A percentile compares a stretch with the other conserved stretches of the same genome.
Conservation (phyloP, 371 early-diverging fungal species). For the Mortierella sp. region DNA sequence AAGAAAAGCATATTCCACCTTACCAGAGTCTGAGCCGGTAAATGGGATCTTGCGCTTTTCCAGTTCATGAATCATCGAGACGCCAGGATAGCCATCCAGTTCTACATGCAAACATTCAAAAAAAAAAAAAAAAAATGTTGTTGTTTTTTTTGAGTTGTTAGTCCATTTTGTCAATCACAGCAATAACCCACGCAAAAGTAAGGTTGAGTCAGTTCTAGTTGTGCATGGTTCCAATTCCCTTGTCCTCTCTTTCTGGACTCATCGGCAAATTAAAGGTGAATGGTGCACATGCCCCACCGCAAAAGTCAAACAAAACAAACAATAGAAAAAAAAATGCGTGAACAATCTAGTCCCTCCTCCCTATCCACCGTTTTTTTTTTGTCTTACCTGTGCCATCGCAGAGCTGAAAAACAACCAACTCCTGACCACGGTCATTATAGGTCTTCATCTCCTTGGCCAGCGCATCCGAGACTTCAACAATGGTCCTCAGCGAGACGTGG, state of each 20-base stretch:
- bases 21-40: conserved; percentile 42
- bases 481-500: conserved; percentile 24
- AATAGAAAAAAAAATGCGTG: background rate
- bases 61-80: conserved; percentile 28
- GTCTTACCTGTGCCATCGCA: conserved; percentile 50
- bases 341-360: background rate
- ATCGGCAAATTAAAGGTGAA: background rate
- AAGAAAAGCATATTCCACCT: background rate
- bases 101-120: conserved; percentile 2
- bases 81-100: conserved; percentile 46
- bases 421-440: conserved; percentile 7
- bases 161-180: background rate
- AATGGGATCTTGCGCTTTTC: conserved; percentile 27
- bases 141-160: background rate
- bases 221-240: background rate
- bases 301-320: background rate
- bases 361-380: background rate
- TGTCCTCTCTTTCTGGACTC: background rate
- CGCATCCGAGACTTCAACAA: conserved; percentile 23
- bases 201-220: background rate
- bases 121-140: too few relatives aligned
- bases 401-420: conserved; percentile 46
- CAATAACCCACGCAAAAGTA: background rate
- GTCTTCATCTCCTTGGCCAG: conserved; percentile 28
- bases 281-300: background rate